Percentiles rank a stretch among this genome's conserved stretches.
Conservation (phyloP, 2,329 filamentous ascomycete genomes). For the Scleromitrula shiraiana region DNA sequence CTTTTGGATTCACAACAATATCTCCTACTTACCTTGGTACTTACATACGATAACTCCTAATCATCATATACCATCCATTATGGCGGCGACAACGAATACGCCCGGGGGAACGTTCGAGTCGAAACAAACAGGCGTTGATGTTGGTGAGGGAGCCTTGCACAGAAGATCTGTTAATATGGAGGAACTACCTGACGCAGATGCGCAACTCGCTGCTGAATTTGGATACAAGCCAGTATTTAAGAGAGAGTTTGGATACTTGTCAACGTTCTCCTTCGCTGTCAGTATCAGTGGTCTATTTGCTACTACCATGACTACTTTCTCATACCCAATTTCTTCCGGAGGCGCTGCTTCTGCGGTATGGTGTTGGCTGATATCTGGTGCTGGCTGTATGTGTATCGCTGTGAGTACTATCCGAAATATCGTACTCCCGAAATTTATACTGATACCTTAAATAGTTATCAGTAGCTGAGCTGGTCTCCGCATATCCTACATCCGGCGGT, state of each 20-base stretch:
- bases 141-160: background rate
- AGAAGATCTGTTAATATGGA: slow-evolving; percentile 10
- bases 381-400: slow-evolving; percentile 48
- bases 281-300: slow-evolving; percentile 48
- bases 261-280: slow-evolving; percentile 53
- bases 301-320: slow-evolving; percentile 47
- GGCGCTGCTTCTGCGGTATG: slow-evolving; percentile 47
- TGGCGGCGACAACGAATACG: slow-evolving; percentile 3
- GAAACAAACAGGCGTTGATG: background rate
- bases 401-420: slow-evolving; percentile 16
- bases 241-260: slow-evolving; percentile 49
- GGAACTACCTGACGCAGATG: slow-evolving; percentile 25
- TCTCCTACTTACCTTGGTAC: no score
- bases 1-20: no score
- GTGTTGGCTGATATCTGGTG: slow-evolving; percentile 50
- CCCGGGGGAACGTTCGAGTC: background rate
- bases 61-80: no score
- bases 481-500: slow-evolving; percentile 46
- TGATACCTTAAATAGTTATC: slow-evolving; percentile 31
- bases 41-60: no score
- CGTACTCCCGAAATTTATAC: background rate
- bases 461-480: slow-evolving; percentile 19
- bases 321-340: slow-evolving; percentile 44
- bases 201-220: slow-evolving; percentile 27
- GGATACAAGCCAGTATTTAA: slow-evolving; percentile 43